Conservation (phyloP, 257 asterid species). For the Catharanthus roseus region DNA sequence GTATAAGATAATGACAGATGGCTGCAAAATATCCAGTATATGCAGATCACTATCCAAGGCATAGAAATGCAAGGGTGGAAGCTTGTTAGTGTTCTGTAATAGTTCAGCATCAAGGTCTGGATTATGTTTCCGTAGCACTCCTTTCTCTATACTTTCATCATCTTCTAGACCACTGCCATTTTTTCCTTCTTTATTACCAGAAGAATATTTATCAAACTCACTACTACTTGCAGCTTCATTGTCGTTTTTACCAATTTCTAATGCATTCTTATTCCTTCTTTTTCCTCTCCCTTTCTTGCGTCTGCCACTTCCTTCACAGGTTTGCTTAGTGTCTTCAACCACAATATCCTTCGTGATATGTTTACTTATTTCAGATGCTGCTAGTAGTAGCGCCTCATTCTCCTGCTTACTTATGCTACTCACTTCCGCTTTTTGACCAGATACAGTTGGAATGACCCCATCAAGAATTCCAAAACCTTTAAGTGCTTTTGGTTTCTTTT, state of each 20-base stretch:
- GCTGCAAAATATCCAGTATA: conserved; percentile 76
- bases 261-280: conserved; percentile 43
- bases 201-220: conserved; percentile 28
- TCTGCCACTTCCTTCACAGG: conserved; percentile 32
- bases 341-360: conserved; percentile 37
- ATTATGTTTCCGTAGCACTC: conserved; percentile 51
- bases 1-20: conserved; percentile 78
- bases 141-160: conserved; percentile 27
- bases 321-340: conserved; percentile 25
- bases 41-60: conserved; percentile 78
- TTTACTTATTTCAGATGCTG: conserved; percentile 66
- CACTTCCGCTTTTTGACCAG: conserved; percentile 69
- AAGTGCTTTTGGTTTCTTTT: conserved; percentile 73
- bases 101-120: conserved; percentile 31
- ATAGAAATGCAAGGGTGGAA: conserved; percentile 67
- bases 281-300: conserved; percentile 33
- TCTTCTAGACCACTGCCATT: conserved; percentile 16
- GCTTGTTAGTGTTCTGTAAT: conserved; percentile 23
- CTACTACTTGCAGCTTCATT: conserved; percentile 38
- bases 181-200: conserved; percentile 28
- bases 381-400: conserved; percentile 81
- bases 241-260: conserved; percentile 30
- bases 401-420: conserved; percentile 80
- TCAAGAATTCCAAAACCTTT: conserved; percentile 91
- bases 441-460: conserved; percentile 56